Conservation (phyloP, 2,329 filamentous ascomycete genomes). For the Magnaporthiopsis incrustans region DNA sequence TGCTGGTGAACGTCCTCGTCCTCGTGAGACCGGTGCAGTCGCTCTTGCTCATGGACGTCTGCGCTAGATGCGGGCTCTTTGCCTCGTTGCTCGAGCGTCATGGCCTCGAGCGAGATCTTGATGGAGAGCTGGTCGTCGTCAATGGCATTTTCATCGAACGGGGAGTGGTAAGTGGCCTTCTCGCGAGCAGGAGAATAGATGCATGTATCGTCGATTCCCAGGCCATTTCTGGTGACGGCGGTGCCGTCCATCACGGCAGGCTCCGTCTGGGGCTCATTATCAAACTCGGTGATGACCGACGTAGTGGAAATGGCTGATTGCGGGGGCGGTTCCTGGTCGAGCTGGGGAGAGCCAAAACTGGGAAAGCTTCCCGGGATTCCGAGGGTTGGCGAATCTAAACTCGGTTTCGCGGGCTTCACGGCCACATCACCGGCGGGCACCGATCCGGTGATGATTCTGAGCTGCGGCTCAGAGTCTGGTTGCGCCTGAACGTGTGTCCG, state of each 20-base stretch:
- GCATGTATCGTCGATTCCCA: neutral
- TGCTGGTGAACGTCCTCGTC: neutral
- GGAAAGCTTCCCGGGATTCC: constrained; percentile 59
- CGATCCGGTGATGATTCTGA: neutral
- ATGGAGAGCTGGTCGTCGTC: constrained; percentile 30
- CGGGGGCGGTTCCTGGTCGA: constrained; percentile 39
- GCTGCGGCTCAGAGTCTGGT: neutral
- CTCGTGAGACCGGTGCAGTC: neutral
- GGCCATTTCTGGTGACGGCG: neutral
- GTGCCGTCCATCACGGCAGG: constrained; percentile 21
- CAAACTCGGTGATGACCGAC: constrained; percentile 63
- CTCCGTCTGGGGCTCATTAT: constrained; percentile 61
- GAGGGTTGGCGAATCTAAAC: constrained; percentile 55
- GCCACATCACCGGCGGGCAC: neutral
- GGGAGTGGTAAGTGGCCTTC: constrained; percentile 39
- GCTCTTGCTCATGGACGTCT: constrained; percentile 1
- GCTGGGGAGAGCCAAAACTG: constrained; percentile 23
- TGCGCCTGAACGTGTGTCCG: neutral
- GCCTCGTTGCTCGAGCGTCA: constrained; percentile 5
- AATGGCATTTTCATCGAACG: constrained; percentile 38
- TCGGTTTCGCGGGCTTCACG: constrained; percentile 5
- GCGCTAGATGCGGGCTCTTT: neutral
- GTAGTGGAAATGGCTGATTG: constrained; percentile 50
- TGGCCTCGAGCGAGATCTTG: constrained; percentile 31
- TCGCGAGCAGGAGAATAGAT: constrained; percentile 11